Percentiles rank a stretch among this genome's conserved stretches.
Conservation (phyloP, 2,329 filamentous ascomycete genomes). For the Ophidiomyces ophidiicola region DNA sequence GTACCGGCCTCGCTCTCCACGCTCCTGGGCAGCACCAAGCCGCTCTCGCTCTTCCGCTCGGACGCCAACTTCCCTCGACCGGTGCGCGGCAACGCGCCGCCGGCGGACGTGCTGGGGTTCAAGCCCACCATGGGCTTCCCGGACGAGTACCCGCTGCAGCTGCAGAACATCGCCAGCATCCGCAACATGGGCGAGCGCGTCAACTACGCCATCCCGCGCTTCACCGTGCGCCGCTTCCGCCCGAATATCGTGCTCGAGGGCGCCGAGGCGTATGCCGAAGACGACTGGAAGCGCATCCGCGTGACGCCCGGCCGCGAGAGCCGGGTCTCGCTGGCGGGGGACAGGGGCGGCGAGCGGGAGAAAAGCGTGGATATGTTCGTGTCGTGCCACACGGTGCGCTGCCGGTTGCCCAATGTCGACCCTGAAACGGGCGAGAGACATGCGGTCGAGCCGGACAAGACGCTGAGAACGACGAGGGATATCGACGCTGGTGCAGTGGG, state of each 20-base stretch:
- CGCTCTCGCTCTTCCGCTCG: conserved; percentile 44
- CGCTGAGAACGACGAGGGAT: conserved; percentile 38
- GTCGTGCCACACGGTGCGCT: conserved; percentile 46
- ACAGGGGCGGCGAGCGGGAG: conserved; percentile 8
- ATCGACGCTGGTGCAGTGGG: conserved; percentile 41
- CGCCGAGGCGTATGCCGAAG: conserved; percentile 43
- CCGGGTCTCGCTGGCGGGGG: not conserved
- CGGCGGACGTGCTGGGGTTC: conserved; percentile 40
- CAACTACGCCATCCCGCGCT: conserved; percentile 25
- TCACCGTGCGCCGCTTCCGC: conserved; percentile 45
- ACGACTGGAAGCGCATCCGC: conserved; percentile 43
- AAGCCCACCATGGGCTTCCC: conserved; percentile 44
- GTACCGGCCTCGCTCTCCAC: conserved; percentile 38
- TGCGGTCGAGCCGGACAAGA: conserved; percentile 36
- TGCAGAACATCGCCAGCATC: conserved; percentile 44
- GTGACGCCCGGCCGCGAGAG: conserved; percentile 24
- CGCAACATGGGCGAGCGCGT: conserved; percentile 39
- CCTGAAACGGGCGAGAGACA: conserved; percentile 43
- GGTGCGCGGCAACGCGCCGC: conserved; percentile 44
- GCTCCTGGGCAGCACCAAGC: conserved; percentile 37
- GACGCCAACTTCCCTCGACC: conserved; percentile 35
- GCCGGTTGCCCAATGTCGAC: conserved; percentile 48
- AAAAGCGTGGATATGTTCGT: conserved; percentile 34
- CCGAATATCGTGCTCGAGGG: conserved; percentile 48
- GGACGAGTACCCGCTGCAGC: conserved; percentile 48